Base-by-base conservation (phyloP, 1,284 basidiomycete species). In the Fistulina hepatica region DNA sequence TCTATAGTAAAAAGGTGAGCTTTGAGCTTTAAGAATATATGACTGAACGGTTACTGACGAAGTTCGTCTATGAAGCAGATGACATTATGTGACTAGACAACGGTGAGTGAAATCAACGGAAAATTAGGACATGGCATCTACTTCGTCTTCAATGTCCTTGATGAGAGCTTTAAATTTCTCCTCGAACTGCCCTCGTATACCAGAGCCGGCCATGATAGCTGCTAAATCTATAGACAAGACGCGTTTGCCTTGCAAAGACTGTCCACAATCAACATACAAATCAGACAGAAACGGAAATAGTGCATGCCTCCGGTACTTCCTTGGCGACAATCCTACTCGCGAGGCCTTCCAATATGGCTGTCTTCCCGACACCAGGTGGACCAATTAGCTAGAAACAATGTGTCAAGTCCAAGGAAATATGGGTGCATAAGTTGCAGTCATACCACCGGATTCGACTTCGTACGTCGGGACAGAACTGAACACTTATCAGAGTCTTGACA, bases 21-120 rank as follows among this genome's bases (percentile, higher is more conserved):
- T 13, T 15, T 21, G 9, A n/a, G 20, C 11, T 21, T 9, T 22
- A 21, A 12, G 9, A n/a, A 12, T 16, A 37, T 20, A 13, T 5
- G 13, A 11, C 20, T 17, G n/a, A 26, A 27, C 12, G 36, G 20
- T 6, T 38, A 75, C 77, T 59, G 47, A 82, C 79, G 90, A 34
- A 94, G 75, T 73, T 94, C 91, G 52, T 94, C 90, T 41, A 93
- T 90, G 57, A 93, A 93, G 52, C 82, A 81, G 31, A 92, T 91
- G 3, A 81, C 73, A 42, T 75, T 71, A n/a, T 77, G 72, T 5
- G 69, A 67, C 74, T 77, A 37, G 17, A 36, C 19, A 21, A 27
- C 35, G 31, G 41, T 40, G 36, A 38, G 20, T 10, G n/a, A n/a
- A n/a, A 5, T 5, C 16, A 12, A 41, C 8, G 24, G 35, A 6